These are phyloP conservation scores for Leccinum fallax DNA, from an alignment of 1,284 basidiomycete species.

Conservation along the genomic window DNA sequence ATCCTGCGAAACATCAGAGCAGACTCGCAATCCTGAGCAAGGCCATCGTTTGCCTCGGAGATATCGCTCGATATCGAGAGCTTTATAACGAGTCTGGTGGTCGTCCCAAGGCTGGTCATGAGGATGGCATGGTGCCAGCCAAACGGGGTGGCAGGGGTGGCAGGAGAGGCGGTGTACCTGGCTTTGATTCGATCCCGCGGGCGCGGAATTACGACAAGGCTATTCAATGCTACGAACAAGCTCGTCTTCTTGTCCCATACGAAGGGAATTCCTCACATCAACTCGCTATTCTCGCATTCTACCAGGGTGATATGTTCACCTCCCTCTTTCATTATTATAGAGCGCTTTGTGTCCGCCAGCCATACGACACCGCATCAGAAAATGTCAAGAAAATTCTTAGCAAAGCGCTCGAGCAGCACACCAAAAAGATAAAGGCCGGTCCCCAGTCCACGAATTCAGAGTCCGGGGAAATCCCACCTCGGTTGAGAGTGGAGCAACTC, in stretches of 20 bases:
- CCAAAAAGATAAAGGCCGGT: conserved; percentile 46
- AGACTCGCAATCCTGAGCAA: conserved; percentile 81
- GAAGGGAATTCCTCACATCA: conserved; percentile 93
- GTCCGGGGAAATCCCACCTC: conserved; percentile 40
- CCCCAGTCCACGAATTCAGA: conserved; percentile 33
- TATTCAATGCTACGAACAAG: conserved; percentile 82
- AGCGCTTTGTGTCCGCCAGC: conserved; percentile 83
- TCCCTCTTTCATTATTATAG: conserved; percentile 90
- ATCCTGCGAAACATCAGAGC: conserved; percentile 57
- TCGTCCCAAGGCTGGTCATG: conserved; percentile 63
- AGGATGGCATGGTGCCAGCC: conserved; percentile 48
- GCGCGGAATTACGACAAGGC: conserved; percentile 76
- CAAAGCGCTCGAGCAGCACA: conserved; percentile 61
- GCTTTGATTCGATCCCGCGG: conserved; percentile 45
- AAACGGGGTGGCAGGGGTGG: conserved; percentile 44
- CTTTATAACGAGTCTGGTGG: conserved; percentile 79
- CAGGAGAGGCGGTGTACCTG: conserved; percentile 46
- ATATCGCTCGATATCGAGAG: conserved; percentile 92
- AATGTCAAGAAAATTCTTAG: conserved; percentile 79
- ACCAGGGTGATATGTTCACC: conserved; percentile 79
- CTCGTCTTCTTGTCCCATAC: conserved; percentile 77
- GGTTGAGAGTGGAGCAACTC: conserved; percentile 57
- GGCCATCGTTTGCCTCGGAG: conserved; percentile 89
- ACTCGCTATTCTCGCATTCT: conserved; percentile 89
- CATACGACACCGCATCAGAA: conserved; percentile 86